Conservation (phyloP, 2,329 filamentous ascomycete species). For the Epichloe gansuensis region DNA sequence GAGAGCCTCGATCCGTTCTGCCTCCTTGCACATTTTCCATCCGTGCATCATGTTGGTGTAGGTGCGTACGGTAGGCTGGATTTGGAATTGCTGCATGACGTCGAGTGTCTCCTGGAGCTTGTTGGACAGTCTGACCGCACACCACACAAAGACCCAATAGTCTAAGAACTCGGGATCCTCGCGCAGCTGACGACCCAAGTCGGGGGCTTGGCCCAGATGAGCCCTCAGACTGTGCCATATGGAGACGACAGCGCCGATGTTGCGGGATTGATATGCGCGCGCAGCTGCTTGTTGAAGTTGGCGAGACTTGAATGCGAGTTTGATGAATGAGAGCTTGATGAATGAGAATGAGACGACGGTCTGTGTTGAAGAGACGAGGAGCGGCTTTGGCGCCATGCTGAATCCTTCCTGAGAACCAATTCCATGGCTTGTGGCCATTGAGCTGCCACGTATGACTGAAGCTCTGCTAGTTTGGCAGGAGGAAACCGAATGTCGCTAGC, state of each 20-base stretch:
- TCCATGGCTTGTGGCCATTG: slow-evolving; percentile 17
- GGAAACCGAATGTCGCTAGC: slow-evolving; percentile 10
- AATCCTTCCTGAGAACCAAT: slow-evolving; percentile 13
- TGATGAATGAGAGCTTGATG: not conserved
- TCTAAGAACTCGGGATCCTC: slow-evolving; percentile 24
- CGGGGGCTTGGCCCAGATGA: slow-evolving; percentile 13
- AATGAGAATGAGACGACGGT: not conserved
- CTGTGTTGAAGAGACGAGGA: not conserved
- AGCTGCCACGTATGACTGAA: slow-evolving; percentile 16
- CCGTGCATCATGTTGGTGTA: slow-evolving; percentile 67
- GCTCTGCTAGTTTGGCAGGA: slow-evolving; percentile 8
- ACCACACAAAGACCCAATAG: slow-evolving; percentile 29
- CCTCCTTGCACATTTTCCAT: slow-evolving; percentile 48
- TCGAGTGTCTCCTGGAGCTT: slow-evolving; percentile 26
- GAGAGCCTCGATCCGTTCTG: slow-evolving; percentile 47
- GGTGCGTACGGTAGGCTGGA: slow-evolving; percentile 49
- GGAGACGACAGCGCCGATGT: slow-evolving; percentile 16
- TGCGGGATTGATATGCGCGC: slow-evolving; percentile 18
- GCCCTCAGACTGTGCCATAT: slow-evolving; percentile 23
- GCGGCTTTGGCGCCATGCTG: slow-evolving; percentile 12
- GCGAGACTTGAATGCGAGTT: slow-evolving; percentile 2
- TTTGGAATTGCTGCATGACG: slow-evolving; percentile 32
- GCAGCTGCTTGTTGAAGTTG: slow-evolving; percentile 18
- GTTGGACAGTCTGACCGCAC: slow-evolving; percentile 18
- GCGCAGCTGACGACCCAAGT: slow-evolving; percentile 18